Base-by-base conservation (phyloP, 2,329 filamentous ascomycete species). In the Colletotrichum endophyticum region DNA sequence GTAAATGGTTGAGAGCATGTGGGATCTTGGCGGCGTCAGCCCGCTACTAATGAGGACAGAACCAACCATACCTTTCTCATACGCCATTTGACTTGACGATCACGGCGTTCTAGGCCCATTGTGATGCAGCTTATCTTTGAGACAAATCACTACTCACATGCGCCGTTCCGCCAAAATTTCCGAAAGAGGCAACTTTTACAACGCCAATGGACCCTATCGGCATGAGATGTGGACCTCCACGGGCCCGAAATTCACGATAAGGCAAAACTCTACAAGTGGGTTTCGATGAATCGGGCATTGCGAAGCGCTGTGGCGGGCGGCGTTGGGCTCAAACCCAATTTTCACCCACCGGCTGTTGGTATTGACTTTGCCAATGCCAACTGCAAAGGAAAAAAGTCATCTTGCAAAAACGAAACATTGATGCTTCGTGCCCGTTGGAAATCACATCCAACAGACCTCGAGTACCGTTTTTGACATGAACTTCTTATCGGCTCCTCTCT, bases 401-500 rank as follows among this genome's bases (percentile, higher is more conserved):
- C 44, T 53, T 53, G n/a, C 44, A 22, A 8, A 22, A 22, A 25
- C 34, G 3, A 64, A 39, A 7, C 13, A 44, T 12, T 44, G 59
- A 63, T n/a, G 27, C 27, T 49, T 66, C 63, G 27, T 22, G 7
- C 9, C 27, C 1, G 9, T 66, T 25, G 30, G 32, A 19, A 49
- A 53, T 30, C 36, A 22, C 22, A 16, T 25, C 2, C 34, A 28
- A 22, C 19, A 0, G 4, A 32, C 7, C 15, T 13, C 5, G 0
- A n/a, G 30, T 1, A 22, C 0, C 1, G 25, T 66, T 66, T 12
- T n/a, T 11, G 53, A 25, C 6, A 70, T 74, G 64, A 62, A 61
- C 3, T 32, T 68, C 9, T 39, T 70, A 11, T 56, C 70, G 13
- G 39, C 79, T 6, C 82, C 82, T 5, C 78, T 82, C 53, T 84